phyloP scores from a whole-genome alignment of 2,329 filamentous ascomycete genomes.

The Colletotrichum australisinense region DNA sequence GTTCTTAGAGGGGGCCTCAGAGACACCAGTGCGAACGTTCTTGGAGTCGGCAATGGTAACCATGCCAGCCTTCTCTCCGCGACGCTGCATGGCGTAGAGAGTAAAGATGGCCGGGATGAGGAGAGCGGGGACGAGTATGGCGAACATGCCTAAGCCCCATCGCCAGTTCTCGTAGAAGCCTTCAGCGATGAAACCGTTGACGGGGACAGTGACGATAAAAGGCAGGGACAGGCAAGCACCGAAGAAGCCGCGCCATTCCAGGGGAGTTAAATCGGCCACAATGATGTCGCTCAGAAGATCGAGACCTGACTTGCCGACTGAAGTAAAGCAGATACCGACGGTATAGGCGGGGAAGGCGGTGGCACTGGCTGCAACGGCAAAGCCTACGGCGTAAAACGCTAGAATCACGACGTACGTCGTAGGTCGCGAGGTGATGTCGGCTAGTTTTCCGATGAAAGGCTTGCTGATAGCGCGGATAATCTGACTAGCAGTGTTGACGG shows the following conservation, averaged over 20 bases:
- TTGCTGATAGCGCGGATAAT: constrained; percentile 53
- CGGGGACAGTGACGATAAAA: constrained; percentile 50
- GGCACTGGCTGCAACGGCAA: constrained; percentile 47
- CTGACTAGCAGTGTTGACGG: constrained; percentile 46
- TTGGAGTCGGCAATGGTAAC: no score
- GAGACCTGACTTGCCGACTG: constrained; percentile 50
- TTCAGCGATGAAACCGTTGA: constrained; percentile 56
- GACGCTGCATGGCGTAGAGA: no score
- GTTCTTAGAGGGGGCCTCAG: no score
- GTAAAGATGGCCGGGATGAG: constrained; percentile 39
- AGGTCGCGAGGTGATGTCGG: constrained; percentile 51
- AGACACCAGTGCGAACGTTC: no score
- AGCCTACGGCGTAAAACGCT: constrained; percentile 50
- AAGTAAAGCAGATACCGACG: constrained; percentile 49
- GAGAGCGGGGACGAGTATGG: constrained; percentile 67
- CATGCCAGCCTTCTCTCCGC: no score
- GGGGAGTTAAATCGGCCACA: constrained; percentile 48
- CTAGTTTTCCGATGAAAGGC: constrained; percentile 51
- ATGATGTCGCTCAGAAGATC: constrained; percentile 51
- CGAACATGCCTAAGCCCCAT: constrained; percentile 73
- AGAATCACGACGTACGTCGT: constrained; percentile 53
- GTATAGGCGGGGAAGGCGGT: constrained; percentile 47
- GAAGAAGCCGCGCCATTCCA: constrained; percentile 52
- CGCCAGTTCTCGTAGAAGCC: constrained; percentile 60
- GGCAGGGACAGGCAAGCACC: constrained; percentile 41